These are phyloP conservation scores for Botrytis tulipae DNA, from an alignment of 2,329 filamentous ascomycete species.

Conservation along the genomic window DNA sequence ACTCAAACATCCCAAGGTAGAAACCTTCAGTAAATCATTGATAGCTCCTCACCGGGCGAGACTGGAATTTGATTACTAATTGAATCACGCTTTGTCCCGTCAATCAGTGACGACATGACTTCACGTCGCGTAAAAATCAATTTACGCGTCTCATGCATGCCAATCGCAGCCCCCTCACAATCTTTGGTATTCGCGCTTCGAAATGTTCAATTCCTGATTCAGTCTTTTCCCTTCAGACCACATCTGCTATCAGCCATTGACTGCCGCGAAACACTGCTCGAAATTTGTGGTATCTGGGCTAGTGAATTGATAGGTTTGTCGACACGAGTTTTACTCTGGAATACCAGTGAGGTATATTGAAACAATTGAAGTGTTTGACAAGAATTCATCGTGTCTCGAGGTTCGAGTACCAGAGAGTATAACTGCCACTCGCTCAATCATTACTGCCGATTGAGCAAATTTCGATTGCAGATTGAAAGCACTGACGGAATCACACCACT, in stretches of 20 bases:
- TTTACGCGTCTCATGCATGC: constrained; percentile 12
- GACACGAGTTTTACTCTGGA: not conserved
- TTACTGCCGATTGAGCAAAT: not conserved
- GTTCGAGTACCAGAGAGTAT: not conserved
- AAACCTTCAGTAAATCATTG: not conserved
- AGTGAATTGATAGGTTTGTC: not conserved
- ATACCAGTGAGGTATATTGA: not conserved
- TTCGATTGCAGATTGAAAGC: too few species aligned
- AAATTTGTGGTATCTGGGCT: not conserved
- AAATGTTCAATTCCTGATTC: not conserved
- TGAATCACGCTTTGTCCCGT: not conserved
- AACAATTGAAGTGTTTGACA: not conserved
- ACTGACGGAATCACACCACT: not conserved
- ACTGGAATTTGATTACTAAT: not conserved
- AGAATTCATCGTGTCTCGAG: not conserved
- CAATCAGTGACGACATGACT: constrained; percentile 15
- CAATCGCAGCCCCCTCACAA: not conserved
- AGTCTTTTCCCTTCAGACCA: not conserved
- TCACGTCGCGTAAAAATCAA: constrained; percentile 18
- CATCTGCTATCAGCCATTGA: not conserved
- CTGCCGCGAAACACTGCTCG: not conserved
- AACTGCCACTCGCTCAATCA: not conserved
- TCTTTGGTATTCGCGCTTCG: not conserved
- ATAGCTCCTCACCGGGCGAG: not conserved
- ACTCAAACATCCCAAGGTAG: not conserved